A percentile compares a stretch with the other conserved stretches of the same genome.
These are phyloP conservation scores for Eutypa lata DNA, from an alignment of 2,329 filamentous ascomycete species.

Conservation along the genomic window DNA sequence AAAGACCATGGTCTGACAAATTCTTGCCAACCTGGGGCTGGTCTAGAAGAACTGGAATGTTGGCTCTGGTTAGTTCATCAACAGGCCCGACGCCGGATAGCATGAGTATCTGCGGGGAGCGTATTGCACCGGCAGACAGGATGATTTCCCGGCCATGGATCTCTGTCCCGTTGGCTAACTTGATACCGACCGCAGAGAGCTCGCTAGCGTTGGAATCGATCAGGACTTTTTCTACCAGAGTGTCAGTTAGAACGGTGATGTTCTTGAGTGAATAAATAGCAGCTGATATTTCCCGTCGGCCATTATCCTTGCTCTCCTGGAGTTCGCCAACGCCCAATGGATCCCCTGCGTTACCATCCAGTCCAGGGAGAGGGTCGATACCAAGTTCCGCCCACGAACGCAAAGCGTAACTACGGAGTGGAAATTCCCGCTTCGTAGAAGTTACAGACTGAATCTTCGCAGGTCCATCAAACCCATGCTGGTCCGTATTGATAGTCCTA, in stretches of 20 bases:
- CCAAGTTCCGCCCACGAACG: conserved; percentile 31
- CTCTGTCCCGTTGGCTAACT: conserved; percentile 14
- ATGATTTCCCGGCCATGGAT: conserved; percentile 25
- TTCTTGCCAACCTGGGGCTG: conserved; percentile 22
- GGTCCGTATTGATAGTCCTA: conserved; percentile 5
- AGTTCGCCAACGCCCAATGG: conserved; percentile 20
- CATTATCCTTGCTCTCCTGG: conserved; percentile 10
- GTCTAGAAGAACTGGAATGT: conserved; percentile 28
- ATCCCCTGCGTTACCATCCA: conserved; percentile 17
- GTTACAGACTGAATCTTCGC: conserved; percentile 18
- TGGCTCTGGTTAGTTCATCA: conserved; percentile 24
- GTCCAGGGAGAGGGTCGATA: conserved; percentile 9
- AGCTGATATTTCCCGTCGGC: conserved; percentile 13
- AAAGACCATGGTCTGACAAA: conserved; percentile 24
- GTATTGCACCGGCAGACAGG: conserved; percentile 22
- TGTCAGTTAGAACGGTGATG: conserved; percentile 9
- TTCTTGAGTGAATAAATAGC: conserved; percentile 6
- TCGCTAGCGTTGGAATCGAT: background rate
- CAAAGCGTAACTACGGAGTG: conserved; percentile 24
- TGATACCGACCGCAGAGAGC: conserved; percentile 4
- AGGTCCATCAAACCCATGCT: conserved; percentile 25
- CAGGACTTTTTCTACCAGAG: conserved; percentile 10
- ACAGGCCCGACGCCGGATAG: conserved; percentile 28
- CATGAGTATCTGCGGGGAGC: conserved; percentile 26
- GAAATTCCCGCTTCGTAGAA: conserved; percentile 28